Conservation (phyloP, 2,329 filamentous ascomycete genomes). For the Fusarium graminum region DNA sequence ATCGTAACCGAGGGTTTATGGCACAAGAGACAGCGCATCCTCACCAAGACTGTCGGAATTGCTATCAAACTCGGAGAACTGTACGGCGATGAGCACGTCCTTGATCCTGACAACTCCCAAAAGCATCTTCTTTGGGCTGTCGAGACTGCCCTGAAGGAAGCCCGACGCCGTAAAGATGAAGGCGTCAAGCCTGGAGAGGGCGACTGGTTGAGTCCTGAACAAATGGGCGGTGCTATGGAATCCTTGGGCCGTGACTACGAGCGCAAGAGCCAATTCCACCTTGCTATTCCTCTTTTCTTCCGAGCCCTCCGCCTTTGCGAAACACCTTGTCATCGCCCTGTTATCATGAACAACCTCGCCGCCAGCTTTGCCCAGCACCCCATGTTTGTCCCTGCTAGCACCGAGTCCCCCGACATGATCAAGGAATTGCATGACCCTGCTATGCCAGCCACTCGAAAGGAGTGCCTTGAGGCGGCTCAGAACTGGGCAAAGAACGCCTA, state of each 20-base stretch:
- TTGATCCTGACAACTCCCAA: slow-evolving; percentile 80
- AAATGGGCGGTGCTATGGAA: slow-evolving; percentile 81
- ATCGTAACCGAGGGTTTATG: slow-evolving; percentile 62
- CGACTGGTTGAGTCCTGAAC: slow-evolving; percentile 76
- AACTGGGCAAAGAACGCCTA: slow-evolving; percentile 86
- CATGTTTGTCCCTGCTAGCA: slow-evolving; percentile 51
- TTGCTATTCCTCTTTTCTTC: slow-evolving; percentile 87
- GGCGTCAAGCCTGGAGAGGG: slow-evolving; percentile 78
- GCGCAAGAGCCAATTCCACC: slow-evolving; percentile 78
- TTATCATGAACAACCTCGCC: slow-evolving; percentile 89
- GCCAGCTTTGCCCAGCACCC: slow-evolving; percentile 79
- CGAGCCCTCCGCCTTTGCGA: slow-evolving; percentile 80
- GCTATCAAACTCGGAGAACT: slow-evolving; percentile 87
- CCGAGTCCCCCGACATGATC: slow-evolving; percentile 49
- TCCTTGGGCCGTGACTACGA: slow-evolving; percentile 83
- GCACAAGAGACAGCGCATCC: slow-evolving; percentile 72
- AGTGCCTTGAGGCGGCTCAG: slow-evolving; percentile 76
- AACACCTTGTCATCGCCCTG: slow-evolving; percentile 79
- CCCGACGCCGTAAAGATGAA: slow-evolving; percentile 73
- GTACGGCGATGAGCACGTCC: slow-evolving; percentile 81
- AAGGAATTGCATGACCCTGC: slow-evolving; percentile 48
- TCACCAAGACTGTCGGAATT: slow-evolving; percentile 80
- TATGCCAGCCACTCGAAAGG: slow-evolving; percentile 64
- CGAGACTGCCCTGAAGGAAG: slow-evolving; percentile 81
- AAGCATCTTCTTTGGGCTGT: slow-evolving; percentile 82